phyloP scores from a whole-genome alignment of 345 rosid species.

The Xanthoceras sorbifolium region DNA sequence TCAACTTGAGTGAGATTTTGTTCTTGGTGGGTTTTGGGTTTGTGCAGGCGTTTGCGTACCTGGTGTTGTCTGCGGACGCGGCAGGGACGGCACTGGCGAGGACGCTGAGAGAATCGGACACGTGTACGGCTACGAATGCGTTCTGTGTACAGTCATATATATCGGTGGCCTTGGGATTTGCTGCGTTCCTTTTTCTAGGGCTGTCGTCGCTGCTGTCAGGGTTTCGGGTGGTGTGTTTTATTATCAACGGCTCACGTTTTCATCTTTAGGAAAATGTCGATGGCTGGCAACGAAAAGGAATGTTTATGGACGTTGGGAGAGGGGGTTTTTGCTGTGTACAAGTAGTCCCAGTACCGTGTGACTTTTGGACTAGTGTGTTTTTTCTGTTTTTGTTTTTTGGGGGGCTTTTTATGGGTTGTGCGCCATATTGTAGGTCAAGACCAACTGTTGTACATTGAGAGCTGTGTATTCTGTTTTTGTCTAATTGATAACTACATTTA shows the following conservation, averaged over 20 bases:
- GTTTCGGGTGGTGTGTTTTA: conserved; percentile 73
- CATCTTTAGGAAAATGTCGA: conserved; percentile 65
- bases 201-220: conserved; percentile 78
- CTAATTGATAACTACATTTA: background rate
- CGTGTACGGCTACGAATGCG: conserved; percentile 49
- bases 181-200: conserved; percentile 72
- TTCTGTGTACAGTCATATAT: conserved; percentile 82
- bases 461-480: background rate
- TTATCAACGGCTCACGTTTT: conserved; percentile 86
- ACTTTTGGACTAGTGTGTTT: background rate
- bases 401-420: too few relatives aligned
- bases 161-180: conserved; percentile 76
- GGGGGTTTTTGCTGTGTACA: too few relatives aligned
- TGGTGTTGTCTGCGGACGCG: conserved; percentile 77
- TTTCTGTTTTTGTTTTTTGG: background rate
- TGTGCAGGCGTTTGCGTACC: conserved; percentile 74
- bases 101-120: conserved; percentile 54
- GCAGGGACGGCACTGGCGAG: conserved; percentile 71
- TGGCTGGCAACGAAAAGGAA: too few relatives aligned
- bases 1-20: too few relatives aligned
- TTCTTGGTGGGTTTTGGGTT: background rate
- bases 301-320: too few relatives aligned
- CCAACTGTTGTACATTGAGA: conserved; percentile 3
- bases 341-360: too few relatives aligned
- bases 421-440: background rate